phyloP scores from a whole-genome alignment of 2,329 filamentous ascomycete species.

The Trichoderma endophyticum region DNA sequence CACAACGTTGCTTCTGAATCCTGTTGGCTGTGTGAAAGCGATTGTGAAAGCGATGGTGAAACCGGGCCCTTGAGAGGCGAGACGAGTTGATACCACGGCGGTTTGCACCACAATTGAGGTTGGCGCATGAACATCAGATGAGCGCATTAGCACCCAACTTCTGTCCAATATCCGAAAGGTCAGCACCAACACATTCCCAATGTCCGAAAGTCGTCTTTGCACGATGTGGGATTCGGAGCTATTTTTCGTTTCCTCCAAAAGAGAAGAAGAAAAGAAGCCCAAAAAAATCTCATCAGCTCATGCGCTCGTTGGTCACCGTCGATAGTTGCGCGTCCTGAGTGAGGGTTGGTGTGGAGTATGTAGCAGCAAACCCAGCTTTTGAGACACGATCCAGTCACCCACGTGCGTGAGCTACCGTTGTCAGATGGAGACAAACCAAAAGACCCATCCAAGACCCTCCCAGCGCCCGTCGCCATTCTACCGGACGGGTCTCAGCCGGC shows the following conservation, averaged over 20 bases:
- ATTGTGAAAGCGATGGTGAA: not conserved
- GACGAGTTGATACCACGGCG: not conserved
- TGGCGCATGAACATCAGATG: not conserved
- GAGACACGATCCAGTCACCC: not conserved
- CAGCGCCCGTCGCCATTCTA: not conserved
- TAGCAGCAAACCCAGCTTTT: not conserved
- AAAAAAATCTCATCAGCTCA: not conserved
- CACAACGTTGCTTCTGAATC: not conserved
- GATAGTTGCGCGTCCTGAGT: not conserved
- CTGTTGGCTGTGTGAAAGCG: not conserved
- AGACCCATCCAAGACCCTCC: not conserved
- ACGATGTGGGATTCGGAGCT: not conserved
- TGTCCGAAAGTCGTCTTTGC: not conserved
- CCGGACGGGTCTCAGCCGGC: not conserved
- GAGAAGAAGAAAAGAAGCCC: not conserved
- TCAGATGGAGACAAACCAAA: slow-evolving; percentile 2
- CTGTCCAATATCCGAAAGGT: not conserved
- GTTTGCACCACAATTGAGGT: not conserved
- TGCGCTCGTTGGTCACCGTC: not conserved
- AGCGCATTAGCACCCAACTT: not conserved
- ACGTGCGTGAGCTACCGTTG: slow-evolving; percentile 4
- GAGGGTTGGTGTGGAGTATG: not conserved
- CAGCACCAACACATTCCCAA: not conserved
- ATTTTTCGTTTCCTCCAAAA: not conserved
- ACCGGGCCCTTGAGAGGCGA: not conserved